These are phyloP conservation scores for Russula ochroleuca DNA, from an alignment of 768 basidiomycete species.

Conservation along the genomic window DNA sequence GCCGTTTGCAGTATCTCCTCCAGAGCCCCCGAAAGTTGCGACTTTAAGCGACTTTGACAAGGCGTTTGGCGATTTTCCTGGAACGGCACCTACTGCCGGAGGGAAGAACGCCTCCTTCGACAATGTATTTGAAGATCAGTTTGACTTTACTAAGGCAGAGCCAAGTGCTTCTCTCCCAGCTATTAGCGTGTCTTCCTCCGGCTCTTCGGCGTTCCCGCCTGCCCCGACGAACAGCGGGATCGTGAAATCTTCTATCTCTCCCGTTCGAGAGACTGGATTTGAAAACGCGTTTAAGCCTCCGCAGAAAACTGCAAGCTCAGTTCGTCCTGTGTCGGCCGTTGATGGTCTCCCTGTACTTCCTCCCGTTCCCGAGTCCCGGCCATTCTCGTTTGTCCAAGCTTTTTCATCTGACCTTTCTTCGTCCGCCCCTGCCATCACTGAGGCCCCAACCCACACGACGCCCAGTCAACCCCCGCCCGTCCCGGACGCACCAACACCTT, in stretches of 20 bases:
- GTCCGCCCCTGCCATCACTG: slow-evolving; percentile 7
- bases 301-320: slow-evolving; percentile 11
- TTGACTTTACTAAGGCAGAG: slow-evolving; percentile 52
- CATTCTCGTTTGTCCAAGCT: slow-evolving; percentile 20
- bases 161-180: not conserved
- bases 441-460: slow-evolving; percentile 15
- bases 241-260: not conserved
- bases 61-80: slow-evolving; percentile 55
- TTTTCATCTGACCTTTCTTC: slow-evolving; percentile 5
- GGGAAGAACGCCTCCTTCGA: slow-evolving; percentile 57
- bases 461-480: slow-evolving; percentile 14
- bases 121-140: slow-evolving; percentile 58
- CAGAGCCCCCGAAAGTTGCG: slow-evolving; percentile 25
- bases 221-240: slow-evolving; percentile 9
- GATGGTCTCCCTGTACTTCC: slow-evolving; percentile 20
- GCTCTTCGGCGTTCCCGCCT: slow-evolving; percentile 19
- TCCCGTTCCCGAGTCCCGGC: slow-evolving; percentile 18
- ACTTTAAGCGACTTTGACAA: slow-evolving; percentile 67
- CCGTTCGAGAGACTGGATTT: slow-evolving; percentile 32
- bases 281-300: slow-evolving; percentile 36
- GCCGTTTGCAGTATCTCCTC: slow-evolving; percentile 13
- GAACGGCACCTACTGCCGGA: slow-evolving; percentile 35
- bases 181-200: not conserved
- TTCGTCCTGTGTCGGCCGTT: slow-evolving; percentile 12
- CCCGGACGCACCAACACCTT: slow-evolving; percentile 27